Evolutionary conservation across 139 green algal species (phyloP), one percentile per base, ranked within the genome.

Genomic region (Picochlorum sp.): DNA sequence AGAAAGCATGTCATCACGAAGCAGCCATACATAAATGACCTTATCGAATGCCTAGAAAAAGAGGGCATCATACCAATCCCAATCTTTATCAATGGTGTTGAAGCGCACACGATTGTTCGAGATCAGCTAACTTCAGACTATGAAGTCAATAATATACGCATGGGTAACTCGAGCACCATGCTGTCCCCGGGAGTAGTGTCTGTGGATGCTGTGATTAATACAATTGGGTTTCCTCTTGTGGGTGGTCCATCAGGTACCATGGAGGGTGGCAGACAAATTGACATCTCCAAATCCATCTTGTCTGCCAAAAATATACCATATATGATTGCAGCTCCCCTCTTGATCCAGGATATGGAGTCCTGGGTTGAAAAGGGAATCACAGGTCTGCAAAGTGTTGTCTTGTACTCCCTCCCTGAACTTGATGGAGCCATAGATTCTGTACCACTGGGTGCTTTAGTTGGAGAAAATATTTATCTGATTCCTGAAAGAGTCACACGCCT

Each of bases 1-100:
- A 82, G 94, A 66, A 99, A 99, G 79, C 94, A 99, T 73, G 94
- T 98, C 56, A 95, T 98, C 62, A 98, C 92, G 3, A 69, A 80
- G 6, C 84, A 90, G 65, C 65, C 71, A 14, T 96, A 97, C 81
- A 87, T 97, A 51, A 30, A 49, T 4, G 75, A 93, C 68, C 68
- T 94, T 16, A 76, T 89, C 0, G 34, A 59, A 8, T 69, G 58
- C 20, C 71, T 90, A 71, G 84, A 92, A 72, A 61, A 56, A 54
- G 67, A 85, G 59, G 86, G 86, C 1, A 34, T 92, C 20, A 51
- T 82, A 11, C 87, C 72, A n/a, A 16, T 96, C 11, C 88, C 89
- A 32, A 83, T 96, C 28, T 96, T 98, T 82, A 98, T 98, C 74
- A 98, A 97, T 61, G 92, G 74, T 44, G 70, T 85, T 18, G 79